Percentiles rank a stretch among this genome's conserved stretches.
phyloP scores from a whole-genome alignment of 345 rosid species.

The Citrus medica region DNA sequence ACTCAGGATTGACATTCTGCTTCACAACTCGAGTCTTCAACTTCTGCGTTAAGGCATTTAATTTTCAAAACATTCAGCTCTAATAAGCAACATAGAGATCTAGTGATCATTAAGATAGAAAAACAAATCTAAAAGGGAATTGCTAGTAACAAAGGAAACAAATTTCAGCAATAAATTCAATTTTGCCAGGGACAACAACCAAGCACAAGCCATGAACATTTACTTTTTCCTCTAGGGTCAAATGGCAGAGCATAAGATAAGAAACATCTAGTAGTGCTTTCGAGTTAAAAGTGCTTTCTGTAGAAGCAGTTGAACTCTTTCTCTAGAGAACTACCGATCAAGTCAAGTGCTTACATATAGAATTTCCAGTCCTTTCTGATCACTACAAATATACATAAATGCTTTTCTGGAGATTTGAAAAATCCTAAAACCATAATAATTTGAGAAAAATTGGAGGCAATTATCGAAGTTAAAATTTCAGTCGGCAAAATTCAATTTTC shows the following conservation, averaged over 20 bases:
- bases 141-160: neutral
- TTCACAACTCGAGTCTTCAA: constrained; percentile 72
- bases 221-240: neutral
- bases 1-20: constrained; percentile 61
- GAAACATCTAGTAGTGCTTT: neutral
- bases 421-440: neutral
- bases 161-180: neutral
- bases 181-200: neutral
- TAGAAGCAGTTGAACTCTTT: neutral
- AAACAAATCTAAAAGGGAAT: neutral
- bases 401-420: neutral
- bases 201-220: neutral
- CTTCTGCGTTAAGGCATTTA: constrained; percentile 40
- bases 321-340: neutral
- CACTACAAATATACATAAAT: neutral
- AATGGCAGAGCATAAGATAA: neutral
- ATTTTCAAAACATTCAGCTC: constrained; percentile 5
- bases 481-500: neutral
- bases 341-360: too few relatives aligned
- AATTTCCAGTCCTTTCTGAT: neutral
- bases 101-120: neutral
- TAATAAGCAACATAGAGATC: neutral
- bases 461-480: neutral
- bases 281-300: neutral
- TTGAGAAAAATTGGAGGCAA: neutral